Base-by-base conservation (phyloP, 768 basidiomycete genomes). In the Glaciozyma martinii region DNA sequence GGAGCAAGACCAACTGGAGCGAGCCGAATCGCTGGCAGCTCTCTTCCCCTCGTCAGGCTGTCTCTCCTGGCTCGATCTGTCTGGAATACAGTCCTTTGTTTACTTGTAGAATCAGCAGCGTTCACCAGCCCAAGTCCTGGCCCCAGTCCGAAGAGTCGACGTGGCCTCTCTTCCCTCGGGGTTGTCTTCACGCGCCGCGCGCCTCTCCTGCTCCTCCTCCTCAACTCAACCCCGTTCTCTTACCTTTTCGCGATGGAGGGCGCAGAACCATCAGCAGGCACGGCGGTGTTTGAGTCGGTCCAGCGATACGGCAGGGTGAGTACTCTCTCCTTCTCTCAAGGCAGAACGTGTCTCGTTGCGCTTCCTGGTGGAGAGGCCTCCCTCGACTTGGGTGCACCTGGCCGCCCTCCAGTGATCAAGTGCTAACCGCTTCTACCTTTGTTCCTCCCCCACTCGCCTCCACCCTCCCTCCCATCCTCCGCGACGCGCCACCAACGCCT, bases 241-340 rank as follows among this genome's bases (percentile, higher is more conserved):
- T 6, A 1, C 2, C 15, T 13, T 15, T 1, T 29, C 2, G 54
- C 19, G 32, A 67, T 71, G 70, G 70, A 71, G 42, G 30, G 23
- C 1, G 54, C 54, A 2, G 70, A 71, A 44, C 70, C 70, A 0
- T 54, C 56, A 2, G 23, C 29, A 18, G 46, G 40, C n/a, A 29
- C 53, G 10, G 30, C 50, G 13, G 66, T 32, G 33, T 65, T 71
- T 52, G 61, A 65, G 30, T 46, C 61, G 16, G 59, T 63, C 33
- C 56, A 58, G 23, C 43, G 60, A 19, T 67, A 65, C 47, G 56
- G 64, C 58, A 57, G 63, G 40, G 70, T 67, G 6, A 21, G 66
- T 52, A 16, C n/a, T 4, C 25, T 3, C 6, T 21, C 44, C 42
- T 29, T n/a, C 42, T 23, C 19, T 23, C 9, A n/a, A n/a, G n/a